Percentiles rank a stretch among this genome's conserved stretches.
Conservation (phyloP, 2,329 filamentous ascomycete genomes). For the Fusarium sp. region DNA sequence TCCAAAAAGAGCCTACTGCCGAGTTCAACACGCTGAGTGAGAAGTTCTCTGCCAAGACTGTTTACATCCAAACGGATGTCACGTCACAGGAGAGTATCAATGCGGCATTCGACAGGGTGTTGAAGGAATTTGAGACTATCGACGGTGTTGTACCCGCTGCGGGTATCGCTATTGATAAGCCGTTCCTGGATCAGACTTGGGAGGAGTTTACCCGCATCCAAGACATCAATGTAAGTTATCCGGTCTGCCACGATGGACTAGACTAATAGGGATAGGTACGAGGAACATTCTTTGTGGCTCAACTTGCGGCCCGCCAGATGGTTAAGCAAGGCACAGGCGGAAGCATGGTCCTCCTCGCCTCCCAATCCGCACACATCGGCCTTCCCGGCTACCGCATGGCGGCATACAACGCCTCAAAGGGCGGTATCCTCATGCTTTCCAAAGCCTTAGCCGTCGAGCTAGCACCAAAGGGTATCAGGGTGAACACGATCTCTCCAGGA, state of each 20-base stretch:
- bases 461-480: slow-evolving; percentile 49
- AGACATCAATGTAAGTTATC: slow-evolving; percentile 52
- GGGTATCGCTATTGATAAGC: slow-evolving; percentile 56
- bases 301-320: slow-evolving; percentile 53
- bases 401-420: slow-evolving; percentile 57
- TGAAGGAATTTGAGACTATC: slow-evolving; percentile 43
- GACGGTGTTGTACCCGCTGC: slow-evolving; percentile 50
- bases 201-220: slow-evolving; percentile 54
- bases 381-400: slow-evolving; percentile 45
- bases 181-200: slow-evolving; percentile 57
- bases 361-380: slow-evolving; percentile 39
- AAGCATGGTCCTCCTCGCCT: slow-evolving; percentile 49
- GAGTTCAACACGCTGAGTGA: slow-evolving; percentile 42
- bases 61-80: slow-evolving; percentile 49
- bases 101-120: slow-evolving; percentile 36
- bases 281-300: slow-evolving; percentile 55
- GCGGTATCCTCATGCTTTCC: slow-evolving; percentile 53
- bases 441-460: slow-evolving; percentile 53
- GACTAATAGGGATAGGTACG: slow-evolving; percentile 45
- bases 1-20: slow-evolving; percentile 45
- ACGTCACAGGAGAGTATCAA: slow-evolving; percentile 45
- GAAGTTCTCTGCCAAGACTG: slow-evolving; percentile 39
- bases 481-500: slow-evolving; percentile 54
- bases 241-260: too few species aligned
- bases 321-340: slow-evolving; percentile 52